These are phyloP conservation scores for Dryas octopetala DNA, from an alignment of 306 rosid species.

Conservation along the genomic window DNA sequence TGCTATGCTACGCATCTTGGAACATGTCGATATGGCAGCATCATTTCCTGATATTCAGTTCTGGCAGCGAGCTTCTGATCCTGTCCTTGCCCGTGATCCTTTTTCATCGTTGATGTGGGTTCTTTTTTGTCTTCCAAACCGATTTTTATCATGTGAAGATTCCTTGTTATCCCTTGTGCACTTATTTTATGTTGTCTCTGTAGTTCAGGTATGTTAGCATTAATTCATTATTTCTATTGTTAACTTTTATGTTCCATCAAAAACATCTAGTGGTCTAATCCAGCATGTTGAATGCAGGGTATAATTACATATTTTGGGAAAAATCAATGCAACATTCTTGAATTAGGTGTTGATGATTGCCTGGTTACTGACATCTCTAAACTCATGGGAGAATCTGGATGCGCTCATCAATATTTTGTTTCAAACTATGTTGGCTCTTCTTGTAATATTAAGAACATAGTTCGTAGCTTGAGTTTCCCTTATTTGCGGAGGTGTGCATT, in stretches of 20 bases:
- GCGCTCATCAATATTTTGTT: conserved; percentile 46
- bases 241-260: conserved; percentile 16
- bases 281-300: conserved; percentile 52
- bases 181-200: conserved; percentile 72
- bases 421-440: conserved; percentile 55
- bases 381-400: conserved; percentile 52
- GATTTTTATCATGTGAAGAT: conserved; percentile 74
- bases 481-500: conserved; percentile 91
- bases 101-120: conserved; percentile 96
- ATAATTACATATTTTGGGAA: conserved; percentile 55
- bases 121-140: conserved; percentile 87
- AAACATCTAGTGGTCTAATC: conserved; percentile 27
- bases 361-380: conserved; percentile 68
- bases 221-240: conserved; percentile 15
- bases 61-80: conserved; percentile 82
- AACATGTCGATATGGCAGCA: conserved; percentile 43
- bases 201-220: conserved; percentile 68
- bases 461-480: conserved; percentile 68
- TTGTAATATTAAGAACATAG: conserved; percentile 54
- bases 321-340: conserved; percentile 37
- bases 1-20: conserved; percentile 51
- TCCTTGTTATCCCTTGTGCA: conserved; percentile 81
- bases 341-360: conserved; percentile 50
- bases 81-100: conserved; percentile 79
- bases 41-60: conserved; percentile 57